Conservation (phyloP, 306 rosid species). For the Prunus davidiana region DNA sequence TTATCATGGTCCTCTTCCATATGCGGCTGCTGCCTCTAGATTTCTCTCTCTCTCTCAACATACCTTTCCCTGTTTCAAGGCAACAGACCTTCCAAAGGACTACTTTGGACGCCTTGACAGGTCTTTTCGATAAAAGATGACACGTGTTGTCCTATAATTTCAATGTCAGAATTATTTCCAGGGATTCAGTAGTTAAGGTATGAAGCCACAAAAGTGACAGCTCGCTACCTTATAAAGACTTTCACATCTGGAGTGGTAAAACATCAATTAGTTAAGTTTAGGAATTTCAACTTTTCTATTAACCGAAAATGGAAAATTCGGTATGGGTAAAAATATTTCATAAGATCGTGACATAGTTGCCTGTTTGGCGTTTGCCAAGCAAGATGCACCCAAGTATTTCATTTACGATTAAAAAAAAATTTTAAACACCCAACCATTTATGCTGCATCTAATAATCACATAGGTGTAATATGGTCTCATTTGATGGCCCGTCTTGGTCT, state of each 20-base stretch:
- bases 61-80: neutral
- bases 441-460: no score
- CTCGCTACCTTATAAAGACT: neutral
- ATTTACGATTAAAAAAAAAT: accelerated
- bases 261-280: no score
- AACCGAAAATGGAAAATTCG: no score
- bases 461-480: no score
- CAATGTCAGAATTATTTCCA: neutral
- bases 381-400: no score
- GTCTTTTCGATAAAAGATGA: constrained; percentile 1
- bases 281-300: no score
- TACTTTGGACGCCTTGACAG: neutral
- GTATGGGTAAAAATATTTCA: no score
- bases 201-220: neutral
- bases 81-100: neutral
- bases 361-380: no score
- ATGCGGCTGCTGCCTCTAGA: neutral
- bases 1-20: constrained; percentile 7
- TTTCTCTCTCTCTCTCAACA: neutral
- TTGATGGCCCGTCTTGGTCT: no score
- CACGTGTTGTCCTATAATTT: neutral
- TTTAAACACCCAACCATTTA: no score
- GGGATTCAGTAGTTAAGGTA: neutral
- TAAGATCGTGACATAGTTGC: no score
- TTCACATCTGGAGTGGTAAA: no score